Evolutionary conservation across 1,284 basidiomycete genomes (phyloP).

Genomic region (Marasmius oreades): DNA sequence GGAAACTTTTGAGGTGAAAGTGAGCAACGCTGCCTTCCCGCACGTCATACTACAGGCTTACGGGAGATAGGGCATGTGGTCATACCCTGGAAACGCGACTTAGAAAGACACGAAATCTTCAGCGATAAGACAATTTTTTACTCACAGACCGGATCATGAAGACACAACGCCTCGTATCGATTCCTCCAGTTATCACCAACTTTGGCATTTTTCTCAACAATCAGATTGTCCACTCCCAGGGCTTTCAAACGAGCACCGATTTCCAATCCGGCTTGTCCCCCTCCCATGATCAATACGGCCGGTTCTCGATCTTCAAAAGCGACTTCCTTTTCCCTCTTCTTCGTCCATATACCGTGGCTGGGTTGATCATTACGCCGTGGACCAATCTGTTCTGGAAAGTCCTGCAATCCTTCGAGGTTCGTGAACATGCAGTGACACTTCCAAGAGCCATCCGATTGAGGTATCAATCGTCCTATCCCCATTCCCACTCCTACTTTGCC

Average conservation of each 20-base stretch:
- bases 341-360: conserved; percentile 35
- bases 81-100: conserved; percentile 37
- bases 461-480: conserved; percentile 52
- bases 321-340: conserved; percentile 28
- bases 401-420: conserved; percentile 53
- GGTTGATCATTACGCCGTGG: conserved; percentile 28
- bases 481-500: conserved; percentile 32
- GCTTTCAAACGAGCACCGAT: conserved; percentile 50
- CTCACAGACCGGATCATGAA: conserved; percentile 56
- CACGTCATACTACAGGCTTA: conserved; percentile 23
- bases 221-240: conserved; percentile 47
- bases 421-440: conserved; percentile 58
- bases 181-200: conserved; percentile 60
- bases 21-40: neutral
- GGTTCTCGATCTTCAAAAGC: neutral
- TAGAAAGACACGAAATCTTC: neutral
- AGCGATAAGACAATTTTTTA: conserved; percentile 19
- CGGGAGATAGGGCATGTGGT: conserved; percentile 56
- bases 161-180: conserved; percentile 55
- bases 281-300: conserved; percentile 43
- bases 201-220: conserved; percentile 50
- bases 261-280: conserved; percentile 51
- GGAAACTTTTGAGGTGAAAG: conserved; percentile 7
- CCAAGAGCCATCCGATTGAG: conserved; percentile 45
- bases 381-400: conserved; percentile 45